A percentile compares a stretch with the other conserved stretches of the same genome.
phyloP scores from a whole-genome alignment of 768 basidiomycete species.

The Naganishia kalamii region DNA sequence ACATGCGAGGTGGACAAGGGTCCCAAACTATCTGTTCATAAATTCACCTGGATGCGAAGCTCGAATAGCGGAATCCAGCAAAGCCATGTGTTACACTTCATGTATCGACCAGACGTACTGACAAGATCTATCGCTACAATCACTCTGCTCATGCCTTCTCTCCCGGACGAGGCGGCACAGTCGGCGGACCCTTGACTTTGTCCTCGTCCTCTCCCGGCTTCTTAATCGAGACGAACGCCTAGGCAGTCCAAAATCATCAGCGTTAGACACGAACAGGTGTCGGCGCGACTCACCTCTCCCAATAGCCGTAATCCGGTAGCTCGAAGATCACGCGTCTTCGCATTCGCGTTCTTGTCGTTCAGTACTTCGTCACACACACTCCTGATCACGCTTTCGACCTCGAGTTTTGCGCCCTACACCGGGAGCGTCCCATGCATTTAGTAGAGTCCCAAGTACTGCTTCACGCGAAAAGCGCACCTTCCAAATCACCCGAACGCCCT shows the following conservation, averaged over 20 bases:
- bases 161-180: not conserved
- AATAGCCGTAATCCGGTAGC: slow-evolving; percentile 41
- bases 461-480: slow-evolving; percentile 32
- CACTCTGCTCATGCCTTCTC: no score
- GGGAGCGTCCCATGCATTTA: not conserved
- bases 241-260: not conserved
- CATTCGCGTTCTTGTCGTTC: slow-evolving; percentile 36
- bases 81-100: no score
- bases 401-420: slow-evolving; percentile 44
- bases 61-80: no score
- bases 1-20: no score
- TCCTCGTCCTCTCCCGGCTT: slow-evolving; percentile 36
- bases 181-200: not conserved
- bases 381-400: slow-evolving; percentile 45
- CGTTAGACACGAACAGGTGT: not conserved
- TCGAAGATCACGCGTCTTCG: slow-evolving; percentile 41
- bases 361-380: slow-evolving; percentile 44
- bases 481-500: slow-evolving; percentile 46
- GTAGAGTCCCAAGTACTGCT: not conserved
- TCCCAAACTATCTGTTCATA: no score
- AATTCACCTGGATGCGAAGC: no score
- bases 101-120: no score
- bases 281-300: slow-evolving; percentile 39
- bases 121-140: no score
- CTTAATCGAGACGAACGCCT: slow-evolving; percentile 42